Evolutionary conservation across 1,284 basidiomycete genomes (phyloP).

Genomic region (Phaffia rhodozyma): DNA sequence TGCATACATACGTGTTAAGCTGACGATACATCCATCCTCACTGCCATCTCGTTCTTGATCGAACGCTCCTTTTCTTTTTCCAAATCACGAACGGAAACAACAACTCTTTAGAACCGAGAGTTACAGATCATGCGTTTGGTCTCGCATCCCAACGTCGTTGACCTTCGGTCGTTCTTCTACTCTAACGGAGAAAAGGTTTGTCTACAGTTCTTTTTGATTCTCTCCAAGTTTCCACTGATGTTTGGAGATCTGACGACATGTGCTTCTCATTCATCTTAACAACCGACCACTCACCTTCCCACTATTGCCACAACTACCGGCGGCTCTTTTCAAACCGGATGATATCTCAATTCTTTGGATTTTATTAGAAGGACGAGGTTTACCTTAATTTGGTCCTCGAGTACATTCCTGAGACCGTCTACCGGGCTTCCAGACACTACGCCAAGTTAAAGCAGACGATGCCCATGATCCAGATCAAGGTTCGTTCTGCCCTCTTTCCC

Average conservation of each 20-base stretch:
- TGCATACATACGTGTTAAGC: not conserved
- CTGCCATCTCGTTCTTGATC: not conserved
- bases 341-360: slow-evolving; percentile 1
- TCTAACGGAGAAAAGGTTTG: slow-evolving; percentile 95
- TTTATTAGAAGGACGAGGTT: slow-evolving; percentile 87
- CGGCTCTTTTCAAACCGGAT: not conserved
- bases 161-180: slow-evolving; percentile 97
- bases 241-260: not conserved
- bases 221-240: not conserved
- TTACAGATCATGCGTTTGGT: slow-evolving; percentile 99
- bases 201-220: slow-evolving; percentile 17
- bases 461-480: slow-evolving; percentile 98
- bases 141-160: slow-evolving; percentile 93
- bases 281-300: not conserved
- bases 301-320: not conserved
- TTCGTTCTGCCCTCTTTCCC: slow-evolving; percentile 32
- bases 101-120: slow-evolving; percentile 73
- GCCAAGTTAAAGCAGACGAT: slow-evolving; percentile 99
- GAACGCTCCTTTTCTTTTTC: not conserved
- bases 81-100: not conserved
- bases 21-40: not conserved
- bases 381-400: slow-evolving; percentile 98
- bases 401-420: slow-evolving; percentile 98
- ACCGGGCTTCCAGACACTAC: slow-evolving; percentile 96
- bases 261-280: not conserved